Base-by-base conservation (phyloP, 257 asterid species). In the Fraxinus pennsylvanica region DNA sequence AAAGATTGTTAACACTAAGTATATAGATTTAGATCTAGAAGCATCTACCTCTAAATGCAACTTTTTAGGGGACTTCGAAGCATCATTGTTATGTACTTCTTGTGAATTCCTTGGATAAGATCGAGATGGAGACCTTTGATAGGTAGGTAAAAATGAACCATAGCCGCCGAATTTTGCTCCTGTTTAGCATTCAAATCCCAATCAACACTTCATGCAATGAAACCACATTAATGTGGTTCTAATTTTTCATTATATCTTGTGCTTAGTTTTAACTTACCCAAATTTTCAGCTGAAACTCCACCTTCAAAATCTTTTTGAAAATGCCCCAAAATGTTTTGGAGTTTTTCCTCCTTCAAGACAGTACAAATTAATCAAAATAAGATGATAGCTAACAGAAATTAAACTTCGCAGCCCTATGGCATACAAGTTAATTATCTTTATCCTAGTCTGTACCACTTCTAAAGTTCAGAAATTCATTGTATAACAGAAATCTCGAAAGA, bases 261-360 rank as follows among this genome's bases (percentile, higher is more conserved):
- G 72, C 68, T 80, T 84, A 81, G 70, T 81, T 74, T 76, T 71
- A 54, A 83, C 97, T 83, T 88, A 95, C 99, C 99, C 90, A 95
- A 89, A 88, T 89, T 93, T 84, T 93, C 99, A 74, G 96, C 96
- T 33, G 99, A 91, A 81, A 95, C 94, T 39, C 92, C 96, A 50
- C 99, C 98, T 90, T 93, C 99, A 83, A 95, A 95, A 82, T 95
- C 99, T 85, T 91, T 95, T 85, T 95, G 99, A 85, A 88, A 90
- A 84, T 95, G 99, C 80, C 99, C 99, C 88, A 95, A 81, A 59
- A 90, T 88, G 78, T 85, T 89, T 74, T 95, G 93, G 82, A 95
- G 87, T 81, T 91, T 95, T 83, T 93, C 98, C 78, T 85, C 97
- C 98, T 95, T 85, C 78, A 81, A 80, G 75, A 83, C 79, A 82